phyloP scores from a whole-genome alignment of 2,329 filamentous ascomycete species.

The Fusarium sp. region DNA sequence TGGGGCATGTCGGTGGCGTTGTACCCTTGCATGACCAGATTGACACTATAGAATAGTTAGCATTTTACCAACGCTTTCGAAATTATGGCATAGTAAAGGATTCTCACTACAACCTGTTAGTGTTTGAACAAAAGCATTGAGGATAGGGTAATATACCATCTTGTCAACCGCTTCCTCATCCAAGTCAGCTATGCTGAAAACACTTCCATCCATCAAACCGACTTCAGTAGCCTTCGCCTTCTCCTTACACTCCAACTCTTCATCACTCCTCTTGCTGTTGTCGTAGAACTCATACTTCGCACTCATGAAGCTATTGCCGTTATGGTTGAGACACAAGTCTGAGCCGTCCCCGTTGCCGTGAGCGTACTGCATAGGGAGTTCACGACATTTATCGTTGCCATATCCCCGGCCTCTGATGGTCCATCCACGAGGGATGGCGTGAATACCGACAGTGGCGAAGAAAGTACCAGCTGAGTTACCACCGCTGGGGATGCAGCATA shows the following conservation, averaged over 20 bases:
- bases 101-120: background rate
- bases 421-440: background rate
- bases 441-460: background rate
- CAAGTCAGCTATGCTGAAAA: background rate
- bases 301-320: background rate
- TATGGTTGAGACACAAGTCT: background rate
- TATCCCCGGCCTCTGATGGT: background rate
- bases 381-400: background rate
- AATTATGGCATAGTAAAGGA: rapidly evolving
- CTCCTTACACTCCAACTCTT: background rate
- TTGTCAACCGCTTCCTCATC: background rate
- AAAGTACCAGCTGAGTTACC: background rate
- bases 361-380: rapidly evolving
- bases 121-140: rapidly evolving
- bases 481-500: background rate
- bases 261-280: background rate
- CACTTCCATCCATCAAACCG: background rate
- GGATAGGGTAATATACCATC: background rate
- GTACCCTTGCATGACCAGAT: background rate
- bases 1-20: background rate
- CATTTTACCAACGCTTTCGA: background rate
- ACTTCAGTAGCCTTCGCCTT: background rate
- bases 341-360: background rate
- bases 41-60: background rate
- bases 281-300: background rate